Percentiles rank a stretch among this genome's conserved stretches.
These are phyloP conservation scores for Musa troglodytarum DNA, from an alignment of 176 grass and related monocot species.

Conservation along the genomic window DNA sequence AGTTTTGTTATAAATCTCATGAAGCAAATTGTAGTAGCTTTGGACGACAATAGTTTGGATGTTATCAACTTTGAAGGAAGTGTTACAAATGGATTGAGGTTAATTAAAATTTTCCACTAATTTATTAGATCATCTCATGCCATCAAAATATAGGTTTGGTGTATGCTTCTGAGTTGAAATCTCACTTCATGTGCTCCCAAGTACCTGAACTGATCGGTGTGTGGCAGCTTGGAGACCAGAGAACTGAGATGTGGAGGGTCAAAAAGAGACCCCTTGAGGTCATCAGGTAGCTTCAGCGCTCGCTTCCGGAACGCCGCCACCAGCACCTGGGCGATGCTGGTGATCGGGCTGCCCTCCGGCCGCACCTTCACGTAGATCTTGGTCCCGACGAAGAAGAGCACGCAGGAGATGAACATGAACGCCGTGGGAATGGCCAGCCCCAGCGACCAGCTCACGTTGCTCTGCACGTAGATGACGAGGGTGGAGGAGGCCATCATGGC, in stretches of 20 bases:
- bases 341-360: slow-evolving; percentile 54
- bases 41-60: too few species aligned
- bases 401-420: slow-evolving; percentile 46
- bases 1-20: too few species aligned
- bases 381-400: slow-evolving; percentile 51
- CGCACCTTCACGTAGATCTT: slow-evolving; percentile 44
- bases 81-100: too few species aligned
- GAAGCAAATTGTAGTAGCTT: too few species aligned
- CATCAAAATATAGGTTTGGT: too few species aligned
- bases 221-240: slow-evolving; percentile 42
- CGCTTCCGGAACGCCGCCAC: slow-evolving; percentile 39
- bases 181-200: too few species aligned
- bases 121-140: too few species aligned
- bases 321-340: slow-evolving; percentile 30
- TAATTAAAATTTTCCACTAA: too few species aligned
- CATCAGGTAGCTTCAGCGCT: background rate
- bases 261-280: slow-evolving; percentile 30
- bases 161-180: too few species aligned
- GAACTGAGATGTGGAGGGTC: slow-evolving; percentile 32
- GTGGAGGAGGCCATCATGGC: slow-evolving; percentile 49
- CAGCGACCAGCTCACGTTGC: slow-evolving; percentile 53
- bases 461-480: slow-evolving; percentile 75
- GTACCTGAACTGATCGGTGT: slow-evolving; percentile 59
- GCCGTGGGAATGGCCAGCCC: slow-evolving; percentile 52
- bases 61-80: too few species aligned